Evolutionary conservation across 192 early-diverging fungal genomes (phyloP), one percentile per base, ranked within the genome.

Genomic region (Coemansia sp.): DNA sequence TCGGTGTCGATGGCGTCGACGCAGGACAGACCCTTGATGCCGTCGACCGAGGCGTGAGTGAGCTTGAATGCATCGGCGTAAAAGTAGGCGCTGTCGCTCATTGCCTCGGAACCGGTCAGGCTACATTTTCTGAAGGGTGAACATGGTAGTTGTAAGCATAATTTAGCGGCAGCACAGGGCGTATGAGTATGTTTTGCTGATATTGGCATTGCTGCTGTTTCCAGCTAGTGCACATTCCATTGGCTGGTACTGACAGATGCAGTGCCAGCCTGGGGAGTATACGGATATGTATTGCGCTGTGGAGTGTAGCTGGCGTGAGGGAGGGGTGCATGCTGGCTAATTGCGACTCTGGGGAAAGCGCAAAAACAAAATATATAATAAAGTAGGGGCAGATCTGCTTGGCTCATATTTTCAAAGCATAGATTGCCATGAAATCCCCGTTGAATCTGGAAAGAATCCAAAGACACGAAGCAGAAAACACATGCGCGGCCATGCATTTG

Each of bases 31-130:
- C 81, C 73, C 68, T 83, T 83, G 66, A 78, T 71, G 18, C 69
- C 81, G 18, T 66, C 38, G 20, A 39, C 50, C 7, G 81, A 75
- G 1, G 81, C 76, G 52, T 61, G 66, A 5, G 75, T 68, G 8
- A 83, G 76, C 18, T 61, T 62, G 38, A 71, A 72, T 20, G 73
- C 68, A 41, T 75, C 76, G n/a, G 81, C 81, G 64, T 64, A 83
- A 61, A 83, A 83, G 53, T 78, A 83, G 24, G 76, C 76, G 36
- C 53, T 20, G 43, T 75, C 76, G 70, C 73, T 68, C 74, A 83
- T 83, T 29, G 65, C 58, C 63, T 75, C 68, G 18, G 72, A 20
- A 20, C 73, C 72, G 34, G 64, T 53, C 31, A 83, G 66, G 68
- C 81, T 83, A 83, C 49, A 75, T 22, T 55, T 24, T 11, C 50